Percentiles rank a stretch among this genome's conserved stretches.
phyloP scores from a whole-genome alignment of 306 rosid genomes.

The Vicia faba region DNA sequence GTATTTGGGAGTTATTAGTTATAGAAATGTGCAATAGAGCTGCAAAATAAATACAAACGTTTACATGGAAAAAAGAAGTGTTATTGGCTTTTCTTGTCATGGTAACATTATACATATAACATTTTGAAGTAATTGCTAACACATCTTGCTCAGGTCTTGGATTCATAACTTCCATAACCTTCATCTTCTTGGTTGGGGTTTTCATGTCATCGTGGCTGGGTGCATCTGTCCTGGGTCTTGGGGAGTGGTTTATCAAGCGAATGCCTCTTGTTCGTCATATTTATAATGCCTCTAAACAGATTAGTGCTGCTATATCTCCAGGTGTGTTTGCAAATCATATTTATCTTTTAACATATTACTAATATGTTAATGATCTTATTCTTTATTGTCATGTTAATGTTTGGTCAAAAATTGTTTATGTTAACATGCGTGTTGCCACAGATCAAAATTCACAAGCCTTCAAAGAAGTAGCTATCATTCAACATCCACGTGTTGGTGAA shows the following conservation, averaged over 20 bases:
- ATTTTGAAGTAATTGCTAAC: conserved; percentile 35
- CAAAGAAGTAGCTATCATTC: conserved; percentile 96
- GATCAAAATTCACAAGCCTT: conserved; percentile 95
- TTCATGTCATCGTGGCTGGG: conserved; percentile 99
- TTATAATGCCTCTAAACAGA: conserved; percentile 95
- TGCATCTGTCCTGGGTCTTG: conserved; percentile 90
- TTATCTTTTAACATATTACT: neutral
- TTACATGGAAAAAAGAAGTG: neutral
- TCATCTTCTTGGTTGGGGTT: conserved; percentile 94
- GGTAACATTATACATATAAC: conserved; percentile 6
- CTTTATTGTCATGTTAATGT: conserved; percentile 13
- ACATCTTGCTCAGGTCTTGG: conserved; percentile 74
- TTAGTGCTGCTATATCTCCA: conserved; percentile 94
- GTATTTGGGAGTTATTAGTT: conserved; percentile 1
- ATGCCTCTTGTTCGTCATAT: conserved; percentile 98
- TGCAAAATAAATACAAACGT: neutral
- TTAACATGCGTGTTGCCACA: conserved; percentile 35
- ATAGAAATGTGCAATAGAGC: conserved; percentile 11
- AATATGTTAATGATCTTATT: neutral
- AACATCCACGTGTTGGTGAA: conserved; percentile 99
- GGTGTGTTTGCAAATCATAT: conserved; percentile 49
- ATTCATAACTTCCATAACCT: conserved; percentile 82
- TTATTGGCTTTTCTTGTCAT: conserved; percentile 14
- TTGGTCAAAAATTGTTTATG: conserved; percentile 27
- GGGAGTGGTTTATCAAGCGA: conserved; percentile 96